These are phyloP conservation scores for Sisymbrium irio DNA, from an alignment of 345 rosid genomes.

Conservation along the genomic window DNA sequence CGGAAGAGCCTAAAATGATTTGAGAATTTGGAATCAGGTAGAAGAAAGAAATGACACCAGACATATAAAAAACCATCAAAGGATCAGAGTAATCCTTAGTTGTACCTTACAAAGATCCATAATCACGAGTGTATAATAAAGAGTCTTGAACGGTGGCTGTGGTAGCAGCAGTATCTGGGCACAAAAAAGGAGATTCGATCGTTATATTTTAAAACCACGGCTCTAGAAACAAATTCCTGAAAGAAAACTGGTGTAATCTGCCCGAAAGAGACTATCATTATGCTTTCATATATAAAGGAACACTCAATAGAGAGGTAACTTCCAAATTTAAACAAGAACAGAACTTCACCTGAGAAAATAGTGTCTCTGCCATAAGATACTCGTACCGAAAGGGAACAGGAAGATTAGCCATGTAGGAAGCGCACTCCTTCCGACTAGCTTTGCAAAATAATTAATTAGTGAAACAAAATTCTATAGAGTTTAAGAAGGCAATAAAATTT, in stretches of 20 bases:
- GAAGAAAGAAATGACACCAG: constrained; percentile 3
- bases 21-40: constrained; percentile 30
- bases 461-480: constrained; percentile 35
- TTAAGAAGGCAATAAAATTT: constrained; percentile 15
- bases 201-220: constrained; percentile 8
- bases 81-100: background rate
- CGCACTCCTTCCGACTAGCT: constrained; percentile 99
- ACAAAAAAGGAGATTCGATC: constrained; percentile 7
- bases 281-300: background rate
- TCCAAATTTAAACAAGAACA: constrained; percentile 1
- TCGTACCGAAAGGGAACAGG: constrained; percentile 96
- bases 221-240: background rate
- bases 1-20: constrained; percentile 85
- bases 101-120: constrained; percentile 98
- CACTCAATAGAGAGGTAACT: background rate
- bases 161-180: constrained; percentile 85
- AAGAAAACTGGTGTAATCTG: background rate
- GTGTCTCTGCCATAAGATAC: constrained; percentile 97
- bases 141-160: constrained; percentile 89
- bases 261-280: background rate
- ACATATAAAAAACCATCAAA: background rate
- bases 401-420: constrained; percentile 86
- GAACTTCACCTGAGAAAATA: constrained; percentile 85
- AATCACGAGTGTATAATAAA: constrained; percentile 86
- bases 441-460: constrained; percentile 62